phyloP scores from a whole-genome alignment of 371 early-diverging fungal species.

The Actinomortierella wolfii region DNA sequence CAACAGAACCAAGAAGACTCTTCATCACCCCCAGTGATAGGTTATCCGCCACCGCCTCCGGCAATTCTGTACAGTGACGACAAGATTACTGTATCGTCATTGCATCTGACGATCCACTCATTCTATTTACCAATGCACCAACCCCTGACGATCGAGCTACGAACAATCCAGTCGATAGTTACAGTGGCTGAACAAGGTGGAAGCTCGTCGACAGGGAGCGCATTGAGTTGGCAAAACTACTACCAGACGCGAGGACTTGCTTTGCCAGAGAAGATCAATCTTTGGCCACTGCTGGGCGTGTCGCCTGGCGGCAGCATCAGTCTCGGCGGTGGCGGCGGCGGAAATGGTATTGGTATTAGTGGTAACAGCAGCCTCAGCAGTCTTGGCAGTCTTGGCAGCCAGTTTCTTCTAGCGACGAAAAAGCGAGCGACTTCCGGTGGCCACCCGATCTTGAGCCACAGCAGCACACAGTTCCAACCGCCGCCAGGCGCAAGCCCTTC shows the following conservation, averaged over 20 bases:
- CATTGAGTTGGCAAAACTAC: conserved; percentile 37
- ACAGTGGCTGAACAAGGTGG: not conserved
- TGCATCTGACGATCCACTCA: conserved; percentile 42
- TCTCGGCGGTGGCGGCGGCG: not conserved
- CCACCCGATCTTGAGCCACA: too few relatives aligned
- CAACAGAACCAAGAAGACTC: not conserved
- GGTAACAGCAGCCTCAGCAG: not conserved
- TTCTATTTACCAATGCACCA: conserved; percentile 45
- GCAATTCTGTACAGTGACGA: conserved; percentile 40
- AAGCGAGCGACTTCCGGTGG: too few relatives aligned
- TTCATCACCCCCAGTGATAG: conserved; percentile 2
- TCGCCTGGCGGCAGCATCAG: conserved; percentile 1
- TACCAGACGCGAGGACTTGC: conserved; percentile 37
- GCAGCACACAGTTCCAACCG: too few relatives aligned
- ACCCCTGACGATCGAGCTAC: conserved; percentile 34
- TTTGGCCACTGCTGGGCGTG: not conserved
- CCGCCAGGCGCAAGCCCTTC: too few relatives aligned
- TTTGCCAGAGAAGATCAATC: too few relatives aligned
- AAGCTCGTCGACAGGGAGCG: conserved; percentile 13
- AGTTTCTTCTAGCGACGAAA: too few relatives aligned
- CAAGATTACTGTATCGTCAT: conserved; percentile 35
- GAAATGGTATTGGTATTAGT: not conserved
- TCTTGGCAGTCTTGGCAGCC: not conserved
- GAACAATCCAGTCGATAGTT: conserved; percentile 25
- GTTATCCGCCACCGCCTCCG: conserved; percentile 42